Conservation (phyloP, 495 filamentous ascomycete genomes). For the Penicillium cataractarum region DNA sequence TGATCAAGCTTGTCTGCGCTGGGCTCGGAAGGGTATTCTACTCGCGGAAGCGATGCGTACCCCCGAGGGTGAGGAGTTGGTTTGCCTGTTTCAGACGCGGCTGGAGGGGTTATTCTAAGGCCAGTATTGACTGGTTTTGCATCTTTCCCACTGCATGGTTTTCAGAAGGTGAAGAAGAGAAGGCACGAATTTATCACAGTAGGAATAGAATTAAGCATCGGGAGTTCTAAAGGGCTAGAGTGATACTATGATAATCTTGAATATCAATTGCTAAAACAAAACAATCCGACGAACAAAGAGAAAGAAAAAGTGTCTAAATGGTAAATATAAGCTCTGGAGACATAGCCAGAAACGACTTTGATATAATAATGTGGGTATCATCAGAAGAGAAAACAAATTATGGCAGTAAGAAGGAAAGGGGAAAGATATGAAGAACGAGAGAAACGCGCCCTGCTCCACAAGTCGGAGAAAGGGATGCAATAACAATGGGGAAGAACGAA, state of each 20-base stretch:
- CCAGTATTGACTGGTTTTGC: neutral
- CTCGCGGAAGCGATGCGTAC: constrained; percentile 61
- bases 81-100: constrained; percentile 56
- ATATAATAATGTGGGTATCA: constrained; percentile 43
- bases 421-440: constrained; percentile 12
- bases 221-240: too few relatives aligned
- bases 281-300: neutral
- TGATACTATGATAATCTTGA: neutral
- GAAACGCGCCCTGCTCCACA: neutral
- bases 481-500: neutral
- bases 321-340: constrained; percentile 12
- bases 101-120: constrained; percentile 47
- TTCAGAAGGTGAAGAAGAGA: neutral
- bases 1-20: constrained; percentile 59
- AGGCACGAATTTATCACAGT: neutral
- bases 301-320: neutral
- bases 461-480: neutral
- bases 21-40: constrained; percentile 67
- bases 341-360: constrained; percentile 11
- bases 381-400: constrained; percentile 23
- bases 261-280: neutral
- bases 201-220: neutral
- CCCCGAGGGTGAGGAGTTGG: constrained; percentile 41
- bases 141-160: neutral
- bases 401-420: constrained; percentile 13